phyloP scores from a whole-genome alignment of 257 asterid genomes.

The Solanum corneliomulleri region DNA sequence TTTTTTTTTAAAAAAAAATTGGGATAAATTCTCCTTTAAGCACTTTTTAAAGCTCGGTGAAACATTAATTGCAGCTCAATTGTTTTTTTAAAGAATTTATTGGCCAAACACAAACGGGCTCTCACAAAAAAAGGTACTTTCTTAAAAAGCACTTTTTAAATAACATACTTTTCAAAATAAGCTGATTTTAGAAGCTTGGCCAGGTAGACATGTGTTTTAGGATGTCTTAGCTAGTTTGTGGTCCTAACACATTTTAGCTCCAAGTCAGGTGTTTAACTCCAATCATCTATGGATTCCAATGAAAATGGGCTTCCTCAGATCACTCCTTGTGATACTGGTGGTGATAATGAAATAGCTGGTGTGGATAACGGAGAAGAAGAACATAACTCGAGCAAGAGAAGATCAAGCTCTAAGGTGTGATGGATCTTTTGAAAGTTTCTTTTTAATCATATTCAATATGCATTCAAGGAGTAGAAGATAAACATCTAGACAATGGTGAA shows the following conservation, averaged over 20 bases:
- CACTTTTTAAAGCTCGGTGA: not conserved
- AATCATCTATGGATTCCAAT: not conserved
- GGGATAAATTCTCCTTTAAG: not conserved
- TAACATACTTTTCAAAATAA: not conserved
- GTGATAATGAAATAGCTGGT: not conserved
- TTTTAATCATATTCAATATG: not conserved
- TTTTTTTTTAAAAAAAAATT: not conserved
- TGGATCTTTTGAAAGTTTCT: not conserved
- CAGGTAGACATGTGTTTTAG: not conserved
- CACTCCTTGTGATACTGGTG: not conserved
- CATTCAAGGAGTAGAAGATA: not conserved
- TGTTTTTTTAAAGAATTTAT: not conserved
- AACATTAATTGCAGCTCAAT: not conserved
- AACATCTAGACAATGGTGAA: not conserved
- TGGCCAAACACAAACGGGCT: not conserved
- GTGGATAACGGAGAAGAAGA: not conserved
- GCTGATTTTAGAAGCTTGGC: not conserved
- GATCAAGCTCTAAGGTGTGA: not conserved
- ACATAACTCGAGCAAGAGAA: not conserved
- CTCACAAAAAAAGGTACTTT: not conserved
- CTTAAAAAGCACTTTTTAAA: not conserved
- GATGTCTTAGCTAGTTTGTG: not conserved
- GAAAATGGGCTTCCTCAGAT: not conserved
- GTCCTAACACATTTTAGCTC: not conserved
- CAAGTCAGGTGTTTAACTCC: not conserved